Evolutionary conservation across 495 filamentous ascomycete genomes (phyloP), one percentile per base, ranked within the genome.

Genomic region (Elaphomyces granulatus): DNA sequence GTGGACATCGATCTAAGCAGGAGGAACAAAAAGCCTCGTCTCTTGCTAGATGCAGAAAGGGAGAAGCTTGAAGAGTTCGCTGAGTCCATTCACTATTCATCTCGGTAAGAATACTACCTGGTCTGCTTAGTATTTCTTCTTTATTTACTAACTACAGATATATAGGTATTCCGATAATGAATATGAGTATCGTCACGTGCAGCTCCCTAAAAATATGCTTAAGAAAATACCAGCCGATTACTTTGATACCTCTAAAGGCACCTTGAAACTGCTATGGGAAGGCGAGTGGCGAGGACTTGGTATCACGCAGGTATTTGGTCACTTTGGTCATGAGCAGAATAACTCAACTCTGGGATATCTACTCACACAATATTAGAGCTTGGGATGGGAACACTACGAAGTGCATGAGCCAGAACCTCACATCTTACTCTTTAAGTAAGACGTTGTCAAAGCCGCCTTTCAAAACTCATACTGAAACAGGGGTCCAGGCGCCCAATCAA

Each of bases 321-420:
- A n/a, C n/a, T n/a, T n/a, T n/a, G n/a, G n/a, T n/a, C n/a, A n/a
- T n/a, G n/a, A n/a, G n/a, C n/a, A n/a, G n/a, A n/a, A n/a, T n/a
- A n/a, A n/a, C 15, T 15, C 7, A 17, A 15, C 34, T 8, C 2
- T n/a, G 6, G 21, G n/a, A n/a, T n/a, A n/a, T n/a, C n/a, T n/a
- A n/a, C n/a, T n/a, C n/a, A n/a, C n/a, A n/a, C n/a, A n/a, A n/a
- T n/a, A n/a, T 23, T 32, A 96, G 86, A 96, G 92, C 59, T 66
- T 96, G 46, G 90, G 90, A 18, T 98, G 90, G 90, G 87, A 95
- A 54, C 90, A 98, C 61, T 98, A 98, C 48, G 90, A 98, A 60
- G 90, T 96, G 39, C 90, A 98, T 55, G 92, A 94, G 59, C 90
- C 90, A 26, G 90, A 98, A 65, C 90, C 90, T 36, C 90, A 98